A percentile compares a stretch with the other conserved stretches of the same genome.
phyloP scores from a whole-genome alignment of 805 yeast genomes.

The Myxozyma mucilagina region DNA sequence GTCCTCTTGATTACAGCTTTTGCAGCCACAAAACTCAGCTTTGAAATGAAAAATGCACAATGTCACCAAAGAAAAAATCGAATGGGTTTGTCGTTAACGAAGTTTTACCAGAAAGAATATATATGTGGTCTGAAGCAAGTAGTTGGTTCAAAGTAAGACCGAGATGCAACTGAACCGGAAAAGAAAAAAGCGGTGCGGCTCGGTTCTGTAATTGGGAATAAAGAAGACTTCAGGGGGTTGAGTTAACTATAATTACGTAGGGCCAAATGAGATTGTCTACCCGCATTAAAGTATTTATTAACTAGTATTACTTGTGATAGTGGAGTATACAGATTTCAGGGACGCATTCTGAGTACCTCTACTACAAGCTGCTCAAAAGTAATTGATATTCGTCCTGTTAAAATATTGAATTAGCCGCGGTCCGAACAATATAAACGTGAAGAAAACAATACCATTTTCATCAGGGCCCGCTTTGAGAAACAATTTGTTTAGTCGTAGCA shows the following conservation, averaged over 20 bases:
- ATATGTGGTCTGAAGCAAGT: neutral
- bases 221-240: too few relatives aligned
- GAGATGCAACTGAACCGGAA: neutral
- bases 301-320: too few relatives aligned
- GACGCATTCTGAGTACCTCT: constrained; percentile 40
- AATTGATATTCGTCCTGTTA: constrained; percentile 32
- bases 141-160: neutral
- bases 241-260: too few relatives aligned
- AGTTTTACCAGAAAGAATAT: neutral
- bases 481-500: constrained; percentile 72
- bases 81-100: neutral
- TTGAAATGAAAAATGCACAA: neutral
- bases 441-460: constrained; percentile 37
- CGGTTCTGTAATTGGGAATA: neutral
- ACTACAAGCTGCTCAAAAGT: constrained; percentile 43
- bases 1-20: neutral
- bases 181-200: neutral
- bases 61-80: neutral
- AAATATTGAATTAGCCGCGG: neutral
- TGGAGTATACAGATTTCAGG: neutral
- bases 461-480: constrained; percentile 77
- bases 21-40: neutral
- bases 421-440: neutral
- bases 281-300: neutral
- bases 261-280: neutral